These are phyloP conservation scores for Plantago coronopus DNA, from an alignment of 305 asterid species.

Conservation along the genomic window DNA sequence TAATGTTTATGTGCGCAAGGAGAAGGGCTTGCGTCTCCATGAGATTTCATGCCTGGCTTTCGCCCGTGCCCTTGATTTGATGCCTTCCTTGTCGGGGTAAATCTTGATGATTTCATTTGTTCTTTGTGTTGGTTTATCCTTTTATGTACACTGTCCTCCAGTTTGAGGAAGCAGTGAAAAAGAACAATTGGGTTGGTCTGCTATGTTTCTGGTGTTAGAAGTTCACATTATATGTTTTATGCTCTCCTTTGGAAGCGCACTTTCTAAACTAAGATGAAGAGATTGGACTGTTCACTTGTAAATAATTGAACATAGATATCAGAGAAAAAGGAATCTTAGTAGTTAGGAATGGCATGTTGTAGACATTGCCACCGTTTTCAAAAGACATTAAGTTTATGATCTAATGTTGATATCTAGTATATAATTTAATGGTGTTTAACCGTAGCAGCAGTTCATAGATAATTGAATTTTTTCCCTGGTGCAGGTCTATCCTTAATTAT, in stretches of 20 bases:
- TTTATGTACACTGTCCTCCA: background rate
- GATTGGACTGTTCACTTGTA: background rate
- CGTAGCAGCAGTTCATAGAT: constrained; percentile 7
- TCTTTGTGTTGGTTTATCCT: background rate
- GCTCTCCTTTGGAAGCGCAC: background rate
- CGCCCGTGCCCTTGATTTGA: constrained; percentile 68
- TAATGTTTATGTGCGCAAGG: constrained; percentile 47
- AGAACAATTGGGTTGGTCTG: background rate
- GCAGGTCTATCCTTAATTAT: constrained; percentile 67
- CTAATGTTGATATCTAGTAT: constrained; percentile 1
- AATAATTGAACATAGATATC: background rate
- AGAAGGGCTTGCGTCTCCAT: constrained; percentile 70
- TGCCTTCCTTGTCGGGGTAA: constrained; percentile 66
- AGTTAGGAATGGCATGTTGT: background rate
- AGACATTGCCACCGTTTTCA: background rate
- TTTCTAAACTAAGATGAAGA: background rate
- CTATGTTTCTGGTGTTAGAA: background rate
- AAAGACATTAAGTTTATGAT: too few species aligned
- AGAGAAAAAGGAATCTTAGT: background rate
- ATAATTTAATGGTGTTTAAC: background rate
- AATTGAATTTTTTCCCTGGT: constrained; percentile 18
- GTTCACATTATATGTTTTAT: background rate
- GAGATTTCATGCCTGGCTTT: constrained; percentile 90
- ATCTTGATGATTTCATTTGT: constrained; percentile 2
- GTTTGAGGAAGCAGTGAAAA: background rate